phyloP scores from a whole-genome alignment of 768 basidiomycete species.

The Dacryopinax primogenitus region DNA sequence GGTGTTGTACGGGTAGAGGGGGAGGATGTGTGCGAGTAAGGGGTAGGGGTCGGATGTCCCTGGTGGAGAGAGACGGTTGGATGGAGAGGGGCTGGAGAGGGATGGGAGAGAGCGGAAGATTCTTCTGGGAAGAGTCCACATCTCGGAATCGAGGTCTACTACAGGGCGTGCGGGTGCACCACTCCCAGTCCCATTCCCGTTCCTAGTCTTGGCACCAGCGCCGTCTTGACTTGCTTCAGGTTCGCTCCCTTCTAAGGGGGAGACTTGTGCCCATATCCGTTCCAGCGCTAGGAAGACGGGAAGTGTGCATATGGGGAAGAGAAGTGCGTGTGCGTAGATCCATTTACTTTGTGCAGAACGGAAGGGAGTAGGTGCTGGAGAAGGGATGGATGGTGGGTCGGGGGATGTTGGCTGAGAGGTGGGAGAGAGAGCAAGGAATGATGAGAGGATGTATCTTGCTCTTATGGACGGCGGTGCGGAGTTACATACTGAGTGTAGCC shows the following conservation, averaged over 20 bases:
- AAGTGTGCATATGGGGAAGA: conserved; percentile 34
- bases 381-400: conserved; percentile 16
- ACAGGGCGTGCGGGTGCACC: conserved; percentile 23
- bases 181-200: background rate
- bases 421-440: too few relatives aligned
- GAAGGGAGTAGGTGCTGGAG: conserved; percentile 15
- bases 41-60: too few relatives aligned
- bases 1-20: conserved; percentile 34
- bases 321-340: conserved; percentile 22
- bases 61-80: too few relatives aligned
- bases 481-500: conserved; percentile 43
- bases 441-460: conserved; percentile 48
- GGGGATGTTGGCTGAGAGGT: background rate
- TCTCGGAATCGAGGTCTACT: background rate
- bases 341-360: conserved; percentile 8
- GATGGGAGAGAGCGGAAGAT: conserved; percentile 46
- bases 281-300: conserved; percentile 39
- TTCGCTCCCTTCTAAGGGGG: conserved; percentile 15
- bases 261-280: conserved; percentile 13
- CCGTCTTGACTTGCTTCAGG: background rate
- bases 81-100: conserved; percentile 16
- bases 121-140: conserved; percentile 43
- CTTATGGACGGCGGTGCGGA: conserved; percentile 44
- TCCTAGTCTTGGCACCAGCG: too few relatives aligned
- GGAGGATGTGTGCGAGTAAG: conserved; percentile 24